These are phyloP conservation scores for Sphaerulina musiva DNA, from an alignment of 2,329 filamentous ascomycete species.

Conservation along the genomic window DNA sequence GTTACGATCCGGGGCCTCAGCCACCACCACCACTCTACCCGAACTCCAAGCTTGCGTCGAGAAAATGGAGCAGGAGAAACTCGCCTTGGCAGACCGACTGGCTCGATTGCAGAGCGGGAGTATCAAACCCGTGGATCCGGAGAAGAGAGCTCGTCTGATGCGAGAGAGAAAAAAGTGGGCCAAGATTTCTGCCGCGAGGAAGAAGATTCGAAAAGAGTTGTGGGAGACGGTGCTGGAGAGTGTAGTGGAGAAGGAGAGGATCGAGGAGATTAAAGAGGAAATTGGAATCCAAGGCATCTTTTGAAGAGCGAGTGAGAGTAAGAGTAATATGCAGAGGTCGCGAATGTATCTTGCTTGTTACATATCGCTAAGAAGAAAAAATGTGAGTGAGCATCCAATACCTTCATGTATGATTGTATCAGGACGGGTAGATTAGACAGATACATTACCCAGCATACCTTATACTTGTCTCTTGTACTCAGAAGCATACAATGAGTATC, in stretches of 20 bases:
- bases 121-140: constrained; percentile 42
- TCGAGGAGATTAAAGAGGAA: constrained; percentile 36
- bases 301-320: neutral
- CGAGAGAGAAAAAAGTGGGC: constrained; percentile 42
- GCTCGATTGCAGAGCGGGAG: constrained; percentile 37
- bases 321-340: neutral
- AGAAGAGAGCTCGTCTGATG: constrained; percentile 45
- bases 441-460: too few relatives aligned
- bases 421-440: too few relatives aligned
- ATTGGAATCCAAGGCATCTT: constrained; percentile 13
- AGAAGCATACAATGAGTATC: too few relatives aligned
- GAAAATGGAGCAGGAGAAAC: constrained; percentile 42
- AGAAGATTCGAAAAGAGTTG: constrained; percentile 46
- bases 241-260: constrained; percentile 42
- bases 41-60: constrained; percentile 44
- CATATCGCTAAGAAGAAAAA: too few relatives aligned
- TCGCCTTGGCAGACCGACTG: constrained; percentile 38
- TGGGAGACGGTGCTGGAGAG: constrained; percentile 46
- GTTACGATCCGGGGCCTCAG: constrained; percentile 38
- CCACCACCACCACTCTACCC: constrained; percentile 45
- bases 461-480: too few relatives aligned
- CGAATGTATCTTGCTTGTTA: too few relatives aligned
- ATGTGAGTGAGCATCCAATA: too few relatives aligned
- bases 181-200: constrained; percentile 37
- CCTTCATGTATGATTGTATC: too few relatives aligned